phyloP scores from a whole-genome alignment of 1,284 basidiomycete species.

The Fomitopsis schrenkii region DNA sequence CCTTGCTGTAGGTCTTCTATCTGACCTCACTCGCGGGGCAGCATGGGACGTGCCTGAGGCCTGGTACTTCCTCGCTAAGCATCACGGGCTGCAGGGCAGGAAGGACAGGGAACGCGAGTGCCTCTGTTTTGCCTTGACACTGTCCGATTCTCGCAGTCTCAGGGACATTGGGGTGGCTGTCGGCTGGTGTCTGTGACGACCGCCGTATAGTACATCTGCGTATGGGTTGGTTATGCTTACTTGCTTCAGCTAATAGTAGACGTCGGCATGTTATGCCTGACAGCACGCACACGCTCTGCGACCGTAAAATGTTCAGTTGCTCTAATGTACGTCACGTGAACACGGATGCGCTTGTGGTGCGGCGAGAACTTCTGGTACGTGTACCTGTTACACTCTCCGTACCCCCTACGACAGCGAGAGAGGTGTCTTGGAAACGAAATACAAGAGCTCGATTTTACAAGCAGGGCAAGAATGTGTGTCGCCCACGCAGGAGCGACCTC shows the following conservation, averaged over 20 bases:
- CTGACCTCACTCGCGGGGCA: conserved; percentile 53
- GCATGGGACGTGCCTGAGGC: conserved; percentile 92
- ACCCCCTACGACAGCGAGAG: no score
- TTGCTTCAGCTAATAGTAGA: background rate
- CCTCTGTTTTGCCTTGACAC: conserved; percentile 63
- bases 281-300: no score
- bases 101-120: conserved; percentile 73
- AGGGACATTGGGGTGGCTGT: conserved; percentile 60
- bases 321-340: no score
- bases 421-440: no score
- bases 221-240: background rate
- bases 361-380: no score
- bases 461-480: no score
- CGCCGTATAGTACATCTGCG: background rate
- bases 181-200: conserved; percentile 61
- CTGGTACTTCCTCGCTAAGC: conserved; percentile 86
- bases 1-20: conserved; percentile 67
- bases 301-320: no score
- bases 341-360: no score
- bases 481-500: no score
- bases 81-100: conserved; percentile 71
- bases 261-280: no score
- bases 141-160: conserved; percentile 68
- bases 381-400: no score
- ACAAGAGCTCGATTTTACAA: no score